A percentile compares a stretch with the other conserved stretches of the same genome.
These are phyloP conservation scores for Senna tora DNA, from an alignment of 306 rosid genomes.

Conservation along the genomic window DNA sequence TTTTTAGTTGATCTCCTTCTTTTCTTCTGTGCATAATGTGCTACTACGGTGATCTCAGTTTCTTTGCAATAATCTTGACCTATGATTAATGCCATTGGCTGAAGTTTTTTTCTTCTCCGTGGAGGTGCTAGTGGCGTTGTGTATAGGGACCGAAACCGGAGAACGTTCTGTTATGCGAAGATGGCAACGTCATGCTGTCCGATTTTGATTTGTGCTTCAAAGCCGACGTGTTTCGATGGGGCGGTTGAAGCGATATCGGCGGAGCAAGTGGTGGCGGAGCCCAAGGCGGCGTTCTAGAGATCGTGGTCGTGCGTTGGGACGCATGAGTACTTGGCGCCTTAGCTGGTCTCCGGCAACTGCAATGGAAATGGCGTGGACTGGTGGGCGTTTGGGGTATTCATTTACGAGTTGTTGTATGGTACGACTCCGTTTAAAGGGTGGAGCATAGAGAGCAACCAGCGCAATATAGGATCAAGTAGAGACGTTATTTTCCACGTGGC, in stretches of 20 bases:
- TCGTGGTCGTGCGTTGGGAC: constrained; percentile 88
- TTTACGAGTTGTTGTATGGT: constrained; percentile 71
- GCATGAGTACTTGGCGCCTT: constrained; percentile 89
- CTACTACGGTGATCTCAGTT: background rate
- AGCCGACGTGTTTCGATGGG: constrained; percentile 62
- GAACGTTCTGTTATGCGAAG: constrained; percentile 84
- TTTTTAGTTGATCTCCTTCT: background rate
- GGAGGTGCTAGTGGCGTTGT: constrained; percentile 75
- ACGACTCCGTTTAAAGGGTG: constrained; percentile 89
- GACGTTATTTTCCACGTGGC: constrained; percentile 52
- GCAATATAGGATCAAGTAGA: constrained; percentile 65
- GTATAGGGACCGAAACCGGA: constrained; percentile 89
- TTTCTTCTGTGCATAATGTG: background rate
- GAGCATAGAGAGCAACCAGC: constrained; percentile 67
- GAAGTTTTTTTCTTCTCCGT: constrained; percentile 43
- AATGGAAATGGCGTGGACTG: constrained; percentile 93
- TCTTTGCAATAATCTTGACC: background rate
- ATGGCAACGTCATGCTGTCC: constrained; percentile 92
- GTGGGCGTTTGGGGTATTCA: constrained; percentile 93
- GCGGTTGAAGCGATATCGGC: no score
- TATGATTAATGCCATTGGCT: background rate
- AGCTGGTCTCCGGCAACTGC: constrained; percentile 69
- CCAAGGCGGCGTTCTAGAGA: constrained; percentile 71
- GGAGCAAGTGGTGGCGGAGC: constrained; percentile 54
- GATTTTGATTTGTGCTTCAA: constrained; percentile 85